phyloP scores from a whole-genome alignment of 306 rosid species.

The Begonia peltatifolia region DNA sequence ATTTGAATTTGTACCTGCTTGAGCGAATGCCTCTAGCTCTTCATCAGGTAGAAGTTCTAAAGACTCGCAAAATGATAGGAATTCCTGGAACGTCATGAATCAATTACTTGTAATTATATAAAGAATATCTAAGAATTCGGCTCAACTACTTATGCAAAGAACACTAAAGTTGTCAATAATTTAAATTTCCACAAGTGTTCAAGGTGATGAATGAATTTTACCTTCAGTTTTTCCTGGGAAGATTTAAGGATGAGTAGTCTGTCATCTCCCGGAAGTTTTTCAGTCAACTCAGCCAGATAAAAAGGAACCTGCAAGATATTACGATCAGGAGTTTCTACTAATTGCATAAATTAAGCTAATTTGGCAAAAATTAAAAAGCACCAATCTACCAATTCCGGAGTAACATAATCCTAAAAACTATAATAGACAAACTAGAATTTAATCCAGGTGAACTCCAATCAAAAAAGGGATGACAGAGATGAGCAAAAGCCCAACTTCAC shows the following conservation, averaged over 20 bases:
- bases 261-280: slow-evolving; percentile 58
- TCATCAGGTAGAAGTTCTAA: slow-evolving; percentile 83
- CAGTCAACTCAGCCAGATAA: slow-evolving; percentile 85
- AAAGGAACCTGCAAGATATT: slow-evolving; percentile 52
- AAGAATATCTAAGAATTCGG: background rate
- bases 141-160: too few species aligned
- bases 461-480: background rate
- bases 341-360: too few species aligned
- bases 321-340: background rate
- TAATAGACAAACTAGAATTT: background rate
- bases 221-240: slow-evolving; percentile 78
- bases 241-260: slow-evolving; percentile 60
- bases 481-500: background rate
- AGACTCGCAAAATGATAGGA: slow-evolving; percentile 72
- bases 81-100: slow-evolving; percentile 40
- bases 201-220: slow-evolving; percentile 8
- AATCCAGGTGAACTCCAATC: background rate
- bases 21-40: slow-evolving; percentile 42
- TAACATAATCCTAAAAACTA: background rate
- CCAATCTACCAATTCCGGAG: too few species aligned
- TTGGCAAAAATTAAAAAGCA: too few species aligned
- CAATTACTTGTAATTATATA: background rate
- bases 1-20: slow-evolving; percentile 37
- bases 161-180: background rate
- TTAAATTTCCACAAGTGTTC: slow-evolving; percentile 3